A percentile compares a stretch with the other conserved stretches of the same genome.
Evolutionary conservation across 2,329 filamentous ascomycete species (phyloP).

Genomic region (Fusarium caatingaense): DNA sequence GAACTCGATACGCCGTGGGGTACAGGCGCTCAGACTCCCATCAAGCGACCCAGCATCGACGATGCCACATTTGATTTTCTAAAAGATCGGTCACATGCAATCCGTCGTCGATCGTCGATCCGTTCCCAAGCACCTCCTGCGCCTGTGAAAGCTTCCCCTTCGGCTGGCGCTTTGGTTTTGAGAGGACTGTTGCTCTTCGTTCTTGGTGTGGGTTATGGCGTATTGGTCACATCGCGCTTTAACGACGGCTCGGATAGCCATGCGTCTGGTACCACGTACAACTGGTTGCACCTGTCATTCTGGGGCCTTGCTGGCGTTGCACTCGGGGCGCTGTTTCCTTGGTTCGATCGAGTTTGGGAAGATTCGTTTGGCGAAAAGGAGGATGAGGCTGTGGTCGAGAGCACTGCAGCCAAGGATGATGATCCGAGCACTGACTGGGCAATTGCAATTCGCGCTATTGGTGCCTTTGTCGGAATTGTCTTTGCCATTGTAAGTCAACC

Average conservation of each 20-base stretch:
- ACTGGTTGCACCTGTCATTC: constrained; percentile 77
- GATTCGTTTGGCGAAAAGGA: constrained; percentile 57
- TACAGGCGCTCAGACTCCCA: constrained; percentile 78
- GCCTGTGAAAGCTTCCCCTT: constrained; percentile 45
- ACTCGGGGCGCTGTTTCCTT: constrained; percentile 83
- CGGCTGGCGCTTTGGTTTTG: constrained; percentile 62
- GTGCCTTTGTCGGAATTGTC: constrained; percentile 70
- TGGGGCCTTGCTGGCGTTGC: constrained; percentile 86
- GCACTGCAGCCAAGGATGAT: constrained; percentile 46
- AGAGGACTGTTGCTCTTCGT: constrained; percentile 76
- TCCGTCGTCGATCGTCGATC: constrained; percentile 53
- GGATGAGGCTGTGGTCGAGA: constrained; percentile 48
- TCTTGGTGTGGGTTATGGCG: constrained; percentile 85
- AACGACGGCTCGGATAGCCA: constrained; percentile 73
- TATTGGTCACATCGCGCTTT: constrained; percentile 78
- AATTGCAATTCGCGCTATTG: constrained; percentile 66
- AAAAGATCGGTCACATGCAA: constrained; percentile 52
- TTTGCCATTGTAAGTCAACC: constrained; percentile 77
- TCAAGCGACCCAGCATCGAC: constrained; percentile 57
- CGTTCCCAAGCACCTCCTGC: constrained; percentile 41
- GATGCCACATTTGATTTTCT: constrained; percentile 59
- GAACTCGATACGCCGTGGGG: constrained; percentile 80
- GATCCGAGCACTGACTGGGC: constrained; percentile 77
- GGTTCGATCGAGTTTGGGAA: constrained; percentile 83
- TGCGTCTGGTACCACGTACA: constrained; percentile 66